Conservation (phyloP, 208 protist genomes). For the Porcisia hertigi region DNA sequence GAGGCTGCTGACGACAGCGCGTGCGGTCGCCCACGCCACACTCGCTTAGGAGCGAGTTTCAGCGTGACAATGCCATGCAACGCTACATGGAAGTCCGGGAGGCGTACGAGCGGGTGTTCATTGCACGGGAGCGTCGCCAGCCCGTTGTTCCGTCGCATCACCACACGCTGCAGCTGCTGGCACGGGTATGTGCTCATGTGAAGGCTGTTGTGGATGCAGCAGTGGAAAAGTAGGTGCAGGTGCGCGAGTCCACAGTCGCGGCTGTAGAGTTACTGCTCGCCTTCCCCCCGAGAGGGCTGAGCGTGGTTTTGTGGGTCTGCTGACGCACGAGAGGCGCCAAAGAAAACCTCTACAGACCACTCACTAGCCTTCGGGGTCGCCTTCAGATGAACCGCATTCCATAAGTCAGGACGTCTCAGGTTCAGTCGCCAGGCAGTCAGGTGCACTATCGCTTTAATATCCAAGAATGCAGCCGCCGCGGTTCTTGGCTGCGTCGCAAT, state of each 20-base stretch:
- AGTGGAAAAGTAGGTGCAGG: background rate
- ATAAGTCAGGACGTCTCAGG: background rate
- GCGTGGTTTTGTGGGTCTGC: background rate
- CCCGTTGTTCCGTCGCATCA: slow-evolving; percentile 11
- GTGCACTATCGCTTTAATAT: background rate
- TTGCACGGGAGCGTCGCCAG: background rate
- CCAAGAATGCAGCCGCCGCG: background rate
- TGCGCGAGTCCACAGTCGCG: background rate
- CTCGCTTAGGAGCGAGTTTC: slow-evolving; percentile 3
- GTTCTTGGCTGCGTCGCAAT: background rate
- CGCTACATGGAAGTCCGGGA: slow-evolving; percentile 1
- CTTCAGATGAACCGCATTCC: background rate
- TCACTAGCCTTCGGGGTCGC: background rate
- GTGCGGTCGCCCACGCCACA: slow-evolving; percentile 1
- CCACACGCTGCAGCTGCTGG: slow-evolving; percentile 4
- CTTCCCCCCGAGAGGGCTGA: background rate
- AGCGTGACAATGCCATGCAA: slow-evolving; percentile 3
- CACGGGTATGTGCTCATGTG: background rate
- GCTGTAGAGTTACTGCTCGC: slow-evolving; percentile 1
- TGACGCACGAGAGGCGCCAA: background rate
- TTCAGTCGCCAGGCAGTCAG: background rate
- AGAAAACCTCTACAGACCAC: background rate
- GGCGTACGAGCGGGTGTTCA: slow-evolving; percentile 2
- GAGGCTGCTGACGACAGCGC: background rate
- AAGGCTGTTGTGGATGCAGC: background rate